Base-by-base conservation (phyloP, 257 asterid genomes). In the Forsythia suspensa region DNA sequence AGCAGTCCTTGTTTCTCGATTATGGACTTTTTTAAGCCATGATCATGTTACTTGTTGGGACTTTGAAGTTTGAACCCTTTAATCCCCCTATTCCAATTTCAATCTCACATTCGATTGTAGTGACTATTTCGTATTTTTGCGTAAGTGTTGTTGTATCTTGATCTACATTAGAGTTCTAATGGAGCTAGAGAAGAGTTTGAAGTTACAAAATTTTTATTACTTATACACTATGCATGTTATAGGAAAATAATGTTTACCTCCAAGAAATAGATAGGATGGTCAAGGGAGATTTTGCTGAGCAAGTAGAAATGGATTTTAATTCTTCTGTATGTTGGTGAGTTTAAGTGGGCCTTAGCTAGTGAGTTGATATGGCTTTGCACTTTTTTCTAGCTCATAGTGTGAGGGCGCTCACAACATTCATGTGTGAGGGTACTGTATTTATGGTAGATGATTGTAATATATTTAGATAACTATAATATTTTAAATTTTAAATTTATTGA, bases 121-220 rank as follows among this genome's bases (percentile, higher is more conserved):
- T 46, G 36, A 71, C 59, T 29, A 59, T 59, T 59, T 59, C 11
- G 1, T 9, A 52, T 39, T 39, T 68, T 48, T 24, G 80, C 12
- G 11, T 2, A 29, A 76, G 68, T 74, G 44, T 46, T 66, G 39
- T 81, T 71, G 68, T 66, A 46, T 70, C 80, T 67, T 82, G 72
- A 80, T 48, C 61, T 80, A 85, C 80, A 59, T 77, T 85, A 96
- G 98, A 98, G 99, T 77, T 84, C 98, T 71, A 91, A 94, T 84
- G 99, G 95, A 82, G 97, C 94, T 75, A 98, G 98, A 82, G 99
- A 95, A 16, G 99, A 98, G 81, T 95, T 95, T 79, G 99, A 95
- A 87, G 99, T 93, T 83, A 93, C 99, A 46, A 95, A 95, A 86
- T 95, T 73, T 84, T 85, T 72, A 69, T 46, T 73, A 36, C 61